Percentiles rank a stretch among this genome's conserved stretches.
These are phyloP conservation scores for Neofusicoccum parvum DNA, from an alignment of 2,329 filamentous ascomycete genomes.

Conservation along the genomic window DNA sequence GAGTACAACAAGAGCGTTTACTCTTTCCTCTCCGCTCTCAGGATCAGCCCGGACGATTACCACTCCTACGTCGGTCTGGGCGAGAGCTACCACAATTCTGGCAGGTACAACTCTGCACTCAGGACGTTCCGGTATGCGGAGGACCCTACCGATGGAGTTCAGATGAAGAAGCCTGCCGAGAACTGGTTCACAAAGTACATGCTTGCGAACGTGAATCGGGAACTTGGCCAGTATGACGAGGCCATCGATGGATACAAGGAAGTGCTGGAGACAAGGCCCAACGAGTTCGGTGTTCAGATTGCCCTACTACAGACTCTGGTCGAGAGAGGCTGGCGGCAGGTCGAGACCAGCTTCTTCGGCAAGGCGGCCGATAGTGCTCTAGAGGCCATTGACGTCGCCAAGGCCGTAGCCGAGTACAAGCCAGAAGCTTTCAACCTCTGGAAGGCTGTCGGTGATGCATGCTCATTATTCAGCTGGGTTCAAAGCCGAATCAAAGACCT, in stretches of 20 bases:
- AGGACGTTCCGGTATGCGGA: slow-evolving; percentile 88
- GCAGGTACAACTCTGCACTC: slow-evolving; percentile 88
- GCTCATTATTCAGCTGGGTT: slow-evolving; percentile 77
- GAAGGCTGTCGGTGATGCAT: slow-evolving; percentile 90
- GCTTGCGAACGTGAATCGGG: slow-evolving; percentile 90
- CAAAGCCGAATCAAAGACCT: slow-evolving; percentile 68
- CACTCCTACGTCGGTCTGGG: slow-evolving; percentile 95
- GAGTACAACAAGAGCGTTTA: slow-evolving; percentile 87
- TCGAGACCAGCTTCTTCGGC: slow-evolving; percentile 85
- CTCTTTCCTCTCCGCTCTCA: slow-evolving; percentile 85
- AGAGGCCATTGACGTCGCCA: slow-evolving; percentile 69
- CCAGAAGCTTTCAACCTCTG: slow-evolving; percentile 87
- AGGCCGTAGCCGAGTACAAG: slow-evolving; percentile 61
- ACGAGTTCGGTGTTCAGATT: slow-evolving; percentile 84
- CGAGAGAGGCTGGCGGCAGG: slow-evolving; percentile 74
- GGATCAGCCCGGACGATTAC: slow-evolving; percentile 83
- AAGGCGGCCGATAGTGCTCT: slow-evolving; percentile 72
- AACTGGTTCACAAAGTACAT: slow-evolving; percentile 97
- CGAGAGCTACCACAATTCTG: slow-evolving; percentile 96
- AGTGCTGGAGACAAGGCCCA: slow-evolving; percentile 68
- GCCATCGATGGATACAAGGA: slow-evolving; percentile 75
- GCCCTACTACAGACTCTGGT: slow-evolving; percentile 86
- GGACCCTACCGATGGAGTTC: slow-evolving; percentile 65
- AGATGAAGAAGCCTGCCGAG: slow-evolving; percentile 62
- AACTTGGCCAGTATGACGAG: slow-evolving; percentile 86